Percentiles rank a stretch among this genome's conserved stretches.
phyloP scores from a whole-genome alignment of 1,284 basidiomycete genomes.

The Tilletia caries region DNA sequence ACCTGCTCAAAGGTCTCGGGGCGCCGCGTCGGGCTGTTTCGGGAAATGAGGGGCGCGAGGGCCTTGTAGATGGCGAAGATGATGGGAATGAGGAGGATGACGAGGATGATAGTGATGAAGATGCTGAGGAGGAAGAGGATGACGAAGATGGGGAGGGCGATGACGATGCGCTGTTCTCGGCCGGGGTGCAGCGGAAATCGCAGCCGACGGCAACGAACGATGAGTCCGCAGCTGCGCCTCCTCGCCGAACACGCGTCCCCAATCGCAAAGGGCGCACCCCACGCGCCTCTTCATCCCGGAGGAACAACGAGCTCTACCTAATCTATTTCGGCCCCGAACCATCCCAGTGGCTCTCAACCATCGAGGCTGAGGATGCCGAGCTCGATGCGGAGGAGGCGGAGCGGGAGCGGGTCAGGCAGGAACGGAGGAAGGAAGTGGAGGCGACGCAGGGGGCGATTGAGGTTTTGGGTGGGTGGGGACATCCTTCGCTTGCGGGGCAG shows the following conservation, averaged over 20 bases:
- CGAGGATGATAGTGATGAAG: neutral
- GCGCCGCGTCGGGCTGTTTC: too few species aligned
- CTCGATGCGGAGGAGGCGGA: neutral
- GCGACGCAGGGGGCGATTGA: neutral
- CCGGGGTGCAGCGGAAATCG: neutral
- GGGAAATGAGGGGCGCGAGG: neutral
- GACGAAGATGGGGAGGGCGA: neutral
- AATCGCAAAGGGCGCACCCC: too few species aligned
- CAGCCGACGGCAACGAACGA: neutral
- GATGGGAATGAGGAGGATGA: constrained; percentile 13
- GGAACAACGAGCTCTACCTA: constrained; percentile 6
- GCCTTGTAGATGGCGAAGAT: constrained; percentile 9
- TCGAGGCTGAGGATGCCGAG: neutral
- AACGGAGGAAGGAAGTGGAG: neutral
- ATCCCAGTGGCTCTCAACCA: neutral
- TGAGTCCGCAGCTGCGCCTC: too few species aligned
- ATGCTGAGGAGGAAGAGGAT: neutral
- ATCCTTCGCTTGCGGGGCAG: neutral
- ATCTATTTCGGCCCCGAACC: constrained; percentile 1
- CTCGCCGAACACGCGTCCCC: neutral
- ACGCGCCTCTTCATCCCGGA: neutral
- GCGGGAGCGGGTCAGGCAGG: neutral
- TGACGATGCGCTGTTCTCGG: neutral
- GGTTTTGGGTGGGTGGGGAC: neutral
- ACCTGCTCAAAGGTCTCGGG: too few species aligned